These are phyloP conservation scores for Sclerotinia sclerotiorum DNA, from an alignment of 2,329 filamentous ascomycete species.

Conservation along the genomic window DNA sequence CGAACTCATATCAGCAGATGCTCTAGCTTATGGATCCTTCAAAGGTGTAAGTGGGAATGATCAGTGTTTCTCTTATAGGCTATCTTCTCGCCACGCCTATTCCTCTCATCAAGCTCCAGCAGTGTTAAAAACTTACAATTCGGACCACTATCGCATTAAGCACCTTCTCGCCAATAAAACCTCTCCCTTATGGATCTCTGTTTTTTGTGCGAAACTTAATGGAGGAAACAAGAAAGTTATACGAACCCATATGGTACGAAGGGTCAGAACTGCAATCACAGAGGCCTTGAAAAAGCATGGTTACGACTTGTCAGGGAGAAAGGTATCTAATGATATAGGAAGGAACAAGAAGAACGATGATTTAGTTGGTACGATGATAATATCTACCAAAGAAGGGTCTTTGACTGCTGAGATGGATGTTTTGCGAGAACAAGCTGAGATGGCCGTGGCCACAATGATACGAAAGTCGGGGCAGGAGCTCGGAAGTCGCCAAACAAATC, in stretches of 20 bases:
- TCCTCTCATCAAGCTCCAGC: not conserved
- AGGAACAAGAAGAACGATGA: slow-evolving; percentile 36
- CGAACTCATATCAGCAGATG: not conserved
- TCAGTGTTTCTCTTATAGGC: slow-evolving; percentile 7
- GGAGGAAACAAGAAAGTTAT: slow-evolving; percentile 45
- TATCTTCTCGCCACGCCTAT: slow-evolving; percentile 9
- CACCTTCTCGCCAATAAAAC: slow-evolving; percentile 18
- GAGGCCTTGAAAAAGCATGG: slow-evolving; percentile 48
- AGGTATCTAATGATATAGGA: slow-evolving; percentile 21
- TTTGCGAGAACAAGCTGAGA: slow-evolving; percentile 36
- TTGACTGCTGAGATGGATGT: slow-evolving; percentile 33
- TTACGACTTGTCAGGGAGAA: slow-evolving; percentile 42
- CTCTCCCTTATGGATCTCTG: slow-evolving; percentile 49
- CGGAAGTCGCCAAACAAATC: not conserved
- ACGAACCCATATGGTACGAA: slow-evolving; percentile 47
- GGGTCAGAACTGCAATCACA: slow-evolving; percentile 47
- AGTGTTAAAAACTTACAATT: not conserved
- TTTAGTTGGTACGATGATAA: slow-evolving; percentile 43
- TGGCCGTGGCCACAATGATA: slow-evolving; percentile 23
- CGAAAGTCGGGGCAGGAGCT: not conserved
- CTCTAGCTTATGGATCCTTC: slow-evolving; percentile 2
- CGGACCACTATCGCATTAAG: slow-evolving; percentile 15
- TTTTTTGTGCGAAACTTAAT: slow-evolving; percentile 40
- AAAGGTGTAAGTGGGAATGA: slow-evolving; percentile 5
- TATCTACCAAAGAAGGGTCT: slow-evolving; percentile 34